Evolutionary conservation across 1,284 basidiomycete genomes (phyloP), one percentile per base, ranked within the genome.

Genomic region (Fomitopsis pinicola): DNA sequence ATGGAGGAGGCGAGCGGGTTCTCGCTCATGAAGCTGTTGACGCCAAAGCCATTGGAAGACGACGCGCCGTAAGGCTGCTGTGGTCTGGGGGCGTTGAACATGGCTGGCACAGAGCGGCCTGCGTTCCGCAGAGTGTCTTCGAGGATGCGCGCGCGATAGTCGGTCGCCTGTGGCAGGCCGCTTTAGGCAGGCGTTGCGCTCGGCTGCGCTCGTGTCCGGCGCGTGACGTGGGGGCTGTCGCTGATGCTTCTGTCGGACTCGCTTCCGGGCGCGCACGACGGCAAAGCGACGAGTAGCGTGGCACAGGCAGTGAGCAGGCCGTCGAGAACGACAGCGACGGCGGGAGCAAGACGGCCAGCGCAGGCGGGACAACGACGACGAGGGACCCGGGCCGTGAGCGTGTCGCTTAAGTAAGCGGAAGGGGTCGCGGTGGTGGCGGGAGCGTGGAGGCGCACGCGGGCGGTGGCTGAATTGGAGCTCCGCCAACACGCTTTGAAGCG

Each of bases 1-100:
- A 86, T 84, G 4, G 91, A 92, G 67, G 76, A 80, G 6, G 88
- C 82, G 22, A 94, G 81, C 1, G 91, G 92, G 69, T 92, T 85
- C 66, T 90, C 87, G 64, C 87, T 86, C 36, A 90, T 86, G 71
- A 87, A 89, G 73, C 87, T 91, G 35, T 78, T 22, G 35, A 54
- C 84, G 42, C 87, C 87, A 64, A 91, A 82, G 42, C 83, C 84
- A 46, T 78, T 80, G 30, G 79, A 78, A 3, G 85, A 78, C 33
- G 80, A 78, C 44, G 78, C 76, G 55, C 80, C 78, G 70, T 90
- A 91, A 64, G 87, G 80, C 67, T 87, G 89, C 42, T 81, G 82
- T 44, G 85, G 82, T 57, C 90, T 81, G 59, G 89, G 90, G 59
- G 89, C 82, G 76, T 92, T 92, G 79, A 92, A 92, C 89, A 92